A percentile compares a stretch with the other conserved stretches of the same genome.
Evolutionary conservation across 805 yeast genomes (phyloP).

Genomic region (Nakazawaea holstii): DNA sequence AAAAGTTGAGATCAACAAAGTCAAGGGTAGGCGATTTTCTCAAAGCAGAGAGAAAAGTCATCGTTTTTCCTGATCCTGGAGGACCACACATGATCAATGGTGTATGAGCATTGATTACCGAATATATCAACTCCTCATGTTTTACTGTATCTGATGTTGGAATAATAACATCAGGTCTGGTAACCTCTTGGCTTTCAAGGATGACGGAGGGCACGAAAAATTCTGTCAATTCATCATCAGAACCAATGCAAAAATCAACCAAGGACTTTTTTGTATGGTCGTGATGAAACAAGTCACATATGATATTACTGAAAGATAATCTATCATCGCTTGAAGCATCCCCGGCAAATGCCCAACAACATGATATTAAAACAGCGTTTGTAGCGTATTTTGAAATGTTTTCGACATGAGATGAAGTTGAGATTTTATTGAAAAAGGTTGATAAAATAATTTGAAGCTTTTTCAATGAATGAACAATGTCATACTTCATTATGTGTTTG

Average conservation of each 20-base stretch:
- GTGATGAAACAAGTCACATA: conserved; percentile 15
- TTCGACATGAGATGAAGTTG: conserved; percentile 15
- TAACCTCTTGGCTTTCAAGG: conserved; percentile 54
- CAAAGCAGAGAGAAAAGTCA: conserved; percentile 73
- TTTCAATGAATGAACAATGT: conserved; percentile 28
- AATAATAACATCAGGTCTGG: conserved; percentile 58
- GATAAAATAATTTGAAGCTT: conserved; percentile 36
- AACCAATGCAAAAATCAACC: conserved; percentile 39
- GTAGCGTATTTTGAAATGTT: conserved; percentile 25
- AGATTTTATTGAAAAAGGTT: conserved; percentile 27
- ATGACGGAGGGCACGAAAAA: conserved; percentile 33
- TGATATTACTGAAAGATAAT: conserved; percentile 22
- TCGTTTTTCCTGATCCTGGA: conserved; percentile 96
- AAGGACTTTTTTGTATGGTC: conserved; percentile 15
- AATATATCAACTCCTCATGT: conserved; percentile 56
- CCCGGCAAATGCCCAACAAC: conserved; percentile 66
- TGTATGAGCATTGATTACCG: conserved; percentile 47
- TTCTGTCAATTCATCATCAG: conserved; percentile 42
- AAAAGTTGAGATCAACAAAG: conserved; percentile 69
- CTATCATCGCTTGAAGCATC: conserved; percentile 39
- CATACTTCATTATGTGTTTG: conserved; percentile 49
- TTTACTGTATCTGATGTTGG: conserved; percentile 76
- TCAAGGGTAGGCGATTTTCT: conserved; percentile 52
- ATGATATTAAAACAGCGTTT: conserved; percentile 31
- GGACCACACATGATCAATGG: conserved; percentile 87